phyloP scores from a whole-genome alignment of 495 filamentous ascomycete genomes.

The Aspergillus nanangensis region DNA sequence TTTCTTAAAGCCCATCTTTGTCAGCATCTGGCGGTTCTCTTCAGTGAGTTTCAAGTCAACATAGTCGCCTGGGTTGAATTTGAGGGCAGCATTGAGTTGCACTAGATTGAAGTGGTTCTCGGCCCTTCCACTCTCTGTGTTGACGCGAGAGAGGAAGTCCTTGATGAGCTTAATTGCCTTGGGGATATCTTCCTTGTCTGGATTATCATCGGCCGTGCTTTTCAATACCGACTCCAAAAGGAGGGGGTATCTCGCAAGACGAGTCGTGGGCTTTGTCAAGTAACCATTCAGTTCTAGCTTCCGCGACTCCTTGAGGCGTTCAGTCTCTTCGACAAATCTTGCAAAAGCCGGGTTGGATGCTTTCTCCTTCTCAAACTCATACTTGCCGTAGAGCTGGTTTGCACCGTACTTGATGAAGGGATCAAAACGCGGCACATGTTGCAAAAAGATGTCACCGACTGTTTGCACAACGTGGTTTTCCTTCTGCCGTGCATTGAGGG shows the following conservation, averaged over 20 bases:
- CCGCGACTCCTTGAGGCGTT: constrained; percentile 90
- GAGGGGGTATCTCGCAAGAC: constrained; percentile 91
- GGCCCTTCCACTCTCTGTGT: constrained; percentile 90
- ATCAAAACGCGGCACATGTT: constrained; percentile 86
- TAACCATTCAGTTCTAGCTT: constrained; percentile 98
- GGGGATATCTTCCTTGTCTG: constrained; percentile 88
- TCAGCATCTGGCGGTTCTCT: constrained; percentile 85
- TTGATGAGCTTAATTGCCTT: constrained; percentile 81
- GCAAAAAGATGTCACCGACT: constrained; percentile 91
- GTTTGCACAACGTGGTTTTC: constrained; percentile 82
- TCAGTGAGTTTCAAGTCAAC: constrained; percentile 95
- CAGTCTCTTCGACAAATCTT: constrained; percentile 94
- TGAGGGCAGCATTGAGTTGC: constrained; percentile 82
- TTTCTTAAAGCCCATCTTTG: constrained; percentile 92
- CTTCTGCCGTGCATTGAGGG: constrained; percentile 85
- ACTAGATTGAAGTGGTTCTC: constrained; percentile 98
- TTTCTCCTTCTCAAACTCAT: constrained; percentile 96
- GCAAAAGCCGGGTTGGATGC: constrained; percentile 78
- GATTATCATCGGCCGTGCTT: constrained; percentile 77
- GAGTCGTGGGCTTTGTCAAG: constrained; percentile 94
- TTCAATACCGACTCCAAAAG: constrained; percentile 90
- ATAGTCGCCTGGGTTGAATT: constrained; percentile 79
- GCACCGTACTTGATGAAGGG: constrained; percentile 97
- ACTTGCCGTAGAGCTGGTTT: constrained; percentile 94
- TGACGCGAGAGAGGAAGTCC: constrained; percentile 82